Conservation (phyloP, 441 rosid genomes). For the Biscutella laevigata region DNA sequence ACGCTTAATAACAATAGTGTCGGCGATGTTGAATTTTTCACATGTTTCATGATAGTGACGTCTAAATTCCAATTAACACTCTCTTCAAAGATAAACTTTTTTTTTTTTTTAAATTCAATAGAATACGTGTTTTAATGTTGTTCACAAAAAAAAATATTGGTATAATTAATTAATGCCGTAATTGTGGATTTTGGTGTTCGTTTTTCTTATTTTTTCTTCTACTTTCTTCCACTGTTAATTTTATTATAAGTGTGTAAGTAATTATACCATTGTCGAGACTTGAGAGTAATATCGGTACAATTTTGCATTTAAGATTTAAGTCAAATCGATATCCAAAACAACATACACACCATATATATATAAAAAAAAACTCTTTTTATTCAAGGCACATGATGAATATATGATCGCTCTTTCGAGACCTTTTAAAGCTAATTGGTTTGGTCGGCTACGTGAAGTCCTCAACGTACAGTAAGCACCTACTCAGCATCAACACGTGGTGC, state of each 20-base stretch:
- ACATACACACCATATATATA: background rate
- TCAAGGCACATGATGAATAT: too few species aligned
- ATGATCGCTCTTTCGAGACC: background rate
- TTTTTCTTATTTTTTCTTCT: too few species aligned
- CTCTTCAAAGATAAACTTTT: too few species aligned
- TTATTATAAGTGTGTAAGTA: too few species aligned
- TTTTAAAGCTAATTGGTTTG: constrained; percentile 3
- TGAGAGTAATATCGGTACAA: background rate
- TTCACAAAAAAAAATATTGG: too few species aligned
- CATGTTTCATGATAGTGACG: background rate
- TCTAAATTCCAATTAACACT: background rate
- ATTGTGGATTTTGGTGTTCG: too few species aligned
- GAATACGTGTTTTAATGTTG: too few species aligned
- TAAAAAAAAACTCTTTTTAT: too few species aligned
- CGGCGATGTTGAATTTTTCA: too few species aligned
- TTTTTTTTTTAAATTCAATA: background rate
- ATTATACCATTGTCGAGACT: background rate
- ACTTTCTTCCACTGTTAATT: too few species aligned
- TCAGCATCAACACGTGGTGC: constrained; percentile 23
- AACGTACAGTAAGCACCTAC: constrained; percentile 11
- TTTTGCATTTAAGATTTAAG: background rate
- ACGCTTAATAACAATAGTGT: too few species aligned
- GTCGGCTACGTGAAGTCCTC: constrained; percentile 25
- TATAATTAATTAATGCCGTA: too few species aligned
- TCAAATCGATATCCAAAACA: background rate